Conservation (phyloP, 2,329 filamentous ascomycete species). For the Fusarium cyanostomum region DNA sequence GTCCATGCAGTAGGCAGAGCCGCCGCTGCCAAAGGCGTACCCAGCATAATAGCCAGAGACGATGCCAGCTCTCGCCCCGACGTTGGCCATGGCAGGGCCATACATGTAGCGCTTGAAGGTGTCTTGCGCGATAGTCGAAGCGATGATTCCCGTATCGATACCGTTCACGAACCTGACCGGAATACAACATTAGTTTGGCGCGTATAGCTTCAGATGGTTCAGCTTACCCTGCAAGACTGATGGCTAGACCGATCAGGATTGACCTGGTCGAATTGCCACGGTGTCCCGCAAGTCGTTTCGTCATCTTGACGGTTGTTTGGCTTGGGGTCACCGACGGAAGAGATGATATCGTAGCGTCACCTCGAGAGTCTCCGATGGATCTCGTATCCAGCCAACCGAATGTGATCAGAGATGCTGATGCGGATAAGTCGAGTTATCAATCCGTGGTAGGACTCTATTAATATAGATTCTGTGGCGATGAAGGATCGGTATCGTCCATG, state of each 20-base stretch:
- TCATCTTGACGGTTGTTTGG: not conserved
- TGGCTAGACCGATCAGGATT: conserved; percentile 13
- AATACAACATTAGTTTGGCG: not conserved
- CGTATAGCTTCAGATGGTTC: not conserved
- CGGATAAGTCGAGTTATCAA: not conserved
- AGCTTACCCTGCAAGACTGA: conserved; percentile 16
- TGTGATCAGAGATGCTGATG: too few relatives aligned
- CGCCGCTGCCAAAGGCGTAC: conserved; percentile 15
- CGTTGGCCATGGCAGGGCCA: conserved; percentile 7
- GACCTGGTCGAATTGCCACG: conserved; percentile 19
- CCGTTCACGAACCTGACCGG: conserved; percentile 12
- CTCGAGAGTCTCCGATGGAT: too few relatives aligned
- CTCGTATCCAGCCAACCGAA: too few relatives aligned
- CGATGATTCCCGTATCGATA: conserved; percentile 21
- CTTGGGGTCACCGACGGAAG: not conserved
- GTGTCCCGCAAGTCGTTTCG: conserved; percentile 1
- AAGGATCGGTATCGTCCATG: not conserved
- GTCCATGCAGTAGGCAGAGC: conserved; percentile 17
- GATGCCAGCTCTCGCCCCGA: conserved; percentile 2
- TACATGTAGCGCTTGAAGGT: conserved; percentile 25
- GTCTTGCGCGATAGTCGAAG: conserved; percentile 13
- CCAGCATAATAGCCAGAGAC: conserved; percentile 23
- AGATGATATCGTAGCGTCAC: too few relatives aligned
- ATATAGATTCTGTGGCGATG: not conserved
- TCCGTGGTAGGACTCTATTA: not conserved